Percentiles rank a stretch among this genome's conserved stretches.
Evolutionary conservation across 768 basidiomycete genomes (phyloP).

Genomic region (Mrakia blollopis): DNA sequence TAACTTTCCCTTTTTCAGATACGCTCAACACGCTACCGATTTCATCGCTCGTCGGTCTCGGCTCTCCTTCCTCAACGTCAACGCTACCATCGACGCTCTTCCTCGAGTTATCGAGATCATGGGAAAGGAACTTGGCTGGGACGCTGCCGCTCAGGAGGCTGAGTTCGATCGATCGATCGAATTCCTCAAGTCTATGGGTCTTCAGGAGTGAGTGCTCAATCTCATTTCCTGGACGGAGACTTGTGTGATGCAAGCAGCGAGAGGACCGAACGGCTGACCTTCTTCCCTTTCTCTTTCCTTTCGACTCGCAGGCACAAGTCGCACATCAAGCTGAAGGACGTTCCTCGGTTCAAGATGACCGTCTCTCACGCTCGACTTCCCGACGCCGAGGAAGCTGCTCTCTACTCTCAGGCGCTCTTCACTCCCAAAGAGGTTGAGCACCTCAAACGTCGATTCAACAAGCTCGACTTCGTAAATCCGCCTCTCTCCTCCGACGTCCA

Average conservation of each 20-base stretch:
- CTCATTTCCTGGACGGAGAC: neutral
- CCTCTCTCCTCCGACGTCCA: neutral
- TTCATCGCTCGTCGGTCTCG: slow-evolving; percentile 88
- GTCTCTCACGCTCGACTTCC: slow-evolving; percentile 39
- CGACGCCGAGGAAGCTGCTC: slow-evolving; percentile 39
- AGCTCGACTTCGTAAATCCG: slow-evolving; percentile 39
- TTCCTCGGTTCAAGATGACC: slow-evolving; percentile 34
- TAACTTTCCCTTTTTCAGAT: slow-evolving; percentile 41
- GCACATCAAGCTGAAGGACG: slow-evolving; percentile 41
- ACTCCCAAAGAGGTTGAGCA: slow-evolving; percentile 53
- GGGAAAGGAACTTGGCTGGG: slow-evolving; percentile 79
- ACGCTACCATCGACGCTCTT: slow-evolving; percentile 74
- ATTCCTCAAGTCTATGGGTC: slow-evolving; percentile 30
- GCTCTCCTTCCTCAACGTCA: slow-evolving; percentile 88
- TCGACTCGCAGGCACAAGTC: slow-evolving; percentile 19
- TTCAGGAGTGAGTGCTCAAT: slow-evolving; percentile 20
- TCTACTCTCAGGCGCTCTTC: slow-evolving; percentile 55
- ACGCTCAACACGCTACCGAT: slow-evolving; percentile 85
- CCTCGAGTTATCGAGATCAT: slow-evolving; percentile 88
- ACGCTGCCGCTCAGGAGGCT: slow-evolving; percentile 37
- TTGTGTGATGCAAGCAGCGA: no score
- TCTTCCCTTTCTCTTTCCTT: neutral
- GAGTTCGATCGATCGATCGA: slow-evolving; percentile 26
- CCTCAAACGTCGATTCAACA: slow-evolving; percentile 44
- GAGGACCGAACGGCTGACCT: neutral